Percentiles rank a stretch among this genome's conserved stretches.
Evolutionary conservation across 176 grass and related monocot genomes (phyloP).

Genomic region (Musa troglodytarum): DNA sequence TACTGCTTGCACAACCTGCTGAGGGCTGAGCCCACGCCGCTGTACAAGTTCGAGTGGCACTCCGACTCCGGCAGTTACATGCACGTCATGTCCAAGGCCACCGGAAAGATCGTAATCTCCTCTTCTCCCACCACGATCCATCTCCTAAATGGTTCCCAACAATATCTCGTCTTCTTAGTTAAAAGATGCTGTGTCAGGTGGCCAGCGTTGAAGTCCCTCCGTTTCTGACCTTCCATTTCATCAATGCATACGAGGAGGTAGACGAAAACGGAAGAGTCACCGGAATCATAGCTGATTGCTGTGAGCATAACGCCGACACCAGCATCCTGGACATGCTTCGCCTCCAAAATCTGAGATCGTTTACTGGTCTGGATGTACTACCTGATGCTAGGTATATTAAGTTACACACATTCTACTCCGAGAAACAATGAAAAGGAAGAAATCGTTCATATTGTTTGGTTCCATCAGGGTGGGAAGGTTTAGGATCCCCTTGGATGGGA

Average conservation of each 20-base stretch:
- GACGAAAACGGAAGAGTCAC: slow-evolving; percentile 66
- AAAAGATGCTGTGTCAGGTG: slow-evolving; percentile 32
- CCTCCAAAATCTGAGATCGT: slow-evolving; percentile 57
- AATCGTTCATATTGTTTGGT: no score
- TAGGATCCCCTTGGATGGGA: slow-evolving; percentile 82
- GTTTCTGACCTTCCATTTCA: slow-evolving; percentile 94
- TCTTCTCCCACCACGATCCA: background rate
- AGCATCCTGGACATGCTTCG: slow-evolving; percentile 86
- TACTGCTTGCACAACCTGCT: slow-evolving; percentile 88
- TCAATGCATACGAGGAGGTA: slow-evolving; percentile 91
- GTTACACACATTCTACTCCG: no score
- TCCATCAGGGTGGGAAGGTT: slow-evolving; percentile 65
- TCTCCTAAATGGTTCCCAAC: no score
- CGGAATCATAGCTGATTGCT: slow-evolving; percentile 85
- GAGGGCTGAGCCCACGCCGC: slow-evolving; percentile 79
- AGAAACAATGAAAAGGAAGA: no score
- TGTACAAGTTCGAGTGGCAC: slow-evolving; percentile 99
- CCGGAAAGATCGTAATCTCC: slow-evolving; percentile 58
- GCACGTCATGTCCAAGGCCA: slow-evolving; percentile 98
- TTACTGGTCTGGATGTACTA: slow-evolving; percentile 54
- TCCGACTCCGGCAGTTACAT: slow-evolving; percentile 69
- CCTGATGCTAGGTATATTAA: slow-evolving; percentile 66
- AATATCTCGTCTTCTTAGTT: background rate
- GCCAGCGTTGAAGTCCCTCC: slow-evolving; percentile 93
- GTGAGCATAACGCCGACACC: slow-evolving; percentile 87